Base-by-base conservation (phyloP, 2,329 filamentous ascomycete species). In the Colletotrichum tropicale region DNA sequence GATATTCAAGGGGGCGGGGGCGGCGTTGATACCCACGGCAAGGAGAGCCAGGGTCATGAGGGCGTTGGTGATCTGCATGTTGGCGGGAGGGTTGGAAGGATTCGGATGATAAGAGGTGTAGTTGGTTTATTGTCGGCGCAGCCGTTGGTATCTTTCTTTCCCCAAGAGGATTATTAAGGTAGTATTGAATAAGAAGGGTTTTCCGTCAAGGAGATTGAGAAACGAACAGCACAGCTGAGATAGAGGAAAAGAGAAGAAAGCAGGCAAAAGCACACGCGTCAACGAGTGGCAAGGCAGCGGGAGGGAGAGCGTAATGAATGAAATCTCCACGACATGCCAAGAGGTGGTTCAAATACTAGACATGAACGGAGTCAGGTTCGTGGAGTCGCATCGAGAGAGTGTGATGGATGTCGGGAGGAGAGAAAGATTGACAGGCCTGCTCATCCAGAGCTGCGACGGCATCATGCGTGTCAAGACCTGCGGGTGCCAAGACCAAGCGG, bases 1-100 rank as follows among this genome's bases (percentile, higher is more conserved):
- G 77, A 84, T 84, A 77, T 84, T 84, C 32, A 84, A 73, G 2
- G 82, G 82, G 24, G 80, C 78, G 43, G 83, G 82, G 34, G 80
- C 77, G 38, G 83, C 81, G 26, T 79, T 78, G 52, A 82, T 78
- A 8, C 80, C 75, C 21, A 81, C 76, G 21, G 81, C 76, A 13
- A 85, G 70, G 9, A 79, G 43, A 36, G 80, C 81, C 43, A 83
- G 71, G 58, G 81, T 48, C 36, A 80, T 38, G 66, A 76, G 43
- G 32, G 74, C 48, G 62, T 30, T 71, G 18, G 61, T 70, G 52
- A 76, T 76, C 43, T 66, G 71, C 74, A 76, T 74, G 7, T 32
- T 15, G 48, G 48, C 71, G 58, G 24, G 38, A n/a, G 21, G 21
- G 8, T 18, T n/a, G 60, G 26, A 65, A 52, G 10, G 15, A 55